Evolutionary conservation across 225 moss, liverwort and hornwort genomes (phyloP).

Genomic region (Asterella californica): DNA sequence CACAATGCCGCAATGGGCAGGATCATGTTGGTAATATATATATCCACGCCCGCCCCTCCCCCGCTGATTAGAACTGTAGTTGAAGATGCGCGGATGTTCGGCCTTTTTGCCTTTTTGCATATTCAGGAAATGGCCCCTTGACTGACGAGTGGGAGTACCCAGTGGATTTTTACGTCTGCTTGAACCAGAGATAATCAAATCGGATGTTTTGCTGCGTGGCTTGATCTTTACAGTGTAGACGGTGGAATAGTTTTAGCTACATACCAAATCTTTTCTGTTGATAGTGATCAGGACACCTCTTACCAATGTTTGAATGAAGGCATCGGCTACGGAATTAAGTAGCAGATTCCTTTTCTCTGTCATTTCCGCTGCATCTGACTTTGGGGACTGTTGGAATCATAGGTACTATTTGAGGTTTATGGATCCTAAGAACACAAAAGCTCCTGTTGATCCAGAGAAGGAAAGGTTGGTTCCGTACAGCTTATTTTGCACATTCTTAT

Average conservation of each 20-base stretch:
- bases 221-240: not conserved
- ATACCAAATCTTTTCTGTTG: not conserved
- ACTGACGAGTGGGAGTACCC: not conserved
- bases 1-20: slow-evolving; percentile 99
- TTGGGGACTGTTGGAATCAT: slow-evolving; percentile 6
- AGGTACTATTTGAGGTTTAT: slow-evolving; percentile 99
- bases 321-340: not conserved
- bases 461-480: slow-evolving; percentile 48
- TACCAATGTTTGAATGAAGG: not conserved
- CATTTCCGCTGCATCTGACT: not conserved
- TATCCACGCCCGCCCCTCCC: not conserved
- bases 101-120: not conserved
- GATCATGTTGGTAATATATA: slow-evolving; percentile 90
- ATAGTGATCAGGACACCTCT: not conserved
- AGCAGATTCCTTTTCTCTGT: not conserved
- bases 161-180: not conserved
- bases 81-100: not conserved
- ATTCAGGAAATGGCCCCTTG: not conserved
- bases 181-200: not conserved
- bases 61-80: not conserved
- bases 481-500: not conserved
- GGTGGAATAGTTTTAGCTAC: not conserved
- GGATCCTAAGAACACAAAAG: slow-evolving; percentile 74
- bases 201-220: not conserved
- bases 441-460: slow-evolving; percentile 74